Evolutionary conservation across 2,329 filamentous ascomycete genomes (phyloP).

Genomic region (Fusarium xyrophilum): DNA sequence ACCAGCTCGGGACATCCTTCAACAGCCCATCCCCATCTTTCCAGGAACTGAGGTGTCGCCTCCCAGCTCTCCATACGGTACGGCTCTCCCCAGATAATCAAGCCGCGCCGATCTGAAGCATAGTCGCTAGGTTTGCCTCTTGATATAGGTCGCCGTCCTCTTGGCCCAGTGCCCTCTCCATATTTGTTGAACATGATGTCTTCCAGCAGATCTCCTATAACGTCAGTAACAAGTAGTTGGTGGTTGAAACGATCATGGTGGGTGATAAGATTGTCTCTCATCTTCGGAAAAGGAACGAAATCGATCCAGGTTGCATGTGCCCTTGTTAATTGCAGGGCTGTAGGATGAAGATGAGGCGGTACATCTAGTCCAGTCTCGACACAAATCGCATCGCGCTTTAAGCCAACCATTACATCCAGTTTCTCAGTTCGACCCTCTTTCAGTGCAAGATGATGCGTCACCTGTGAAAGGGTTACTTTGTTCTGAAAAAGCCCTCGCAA

Average conservation of each 20-base stretch:
- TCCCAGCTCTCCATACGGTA: constrained; percentile 1
- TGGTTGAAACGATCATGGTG: constrained; percentile 1
- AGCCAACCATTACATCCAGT: constrained; percentile 2
- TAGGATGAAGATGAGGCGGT: constrained; percentile 1
- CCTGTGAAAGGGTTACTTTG: neutral
- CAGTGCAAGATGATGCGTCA: neutral
- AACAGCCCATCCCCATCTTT: constrained; percentile 8
- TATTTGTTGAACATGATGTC: constrained; percentile 15
- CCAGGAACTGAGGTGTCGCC: constrained; percentile 1
- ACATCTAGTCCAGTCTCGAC: neutral
- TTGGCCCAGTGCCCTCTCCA: neutral
- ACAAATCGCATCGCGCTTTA: constrained; percentile 7
- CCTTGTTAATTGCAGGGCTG: neutral
- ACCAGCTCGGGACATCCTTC: constrained; percentile 7
- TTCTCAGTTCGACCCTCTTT: neutral
- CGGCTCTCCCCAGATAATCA: constrained; percentile 7
- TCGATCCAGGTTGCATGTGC: constrained; percentile 7
- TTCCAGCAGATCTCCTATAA: neutral
- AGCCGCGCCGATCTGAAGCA: neutral
- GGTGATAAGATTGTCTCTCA: constrained; percentile 4
- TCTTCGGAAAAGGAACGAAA: neutral
- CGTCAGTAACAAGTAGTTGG: neutral
- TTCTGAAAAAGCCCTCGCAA: constrained; percentile 7
- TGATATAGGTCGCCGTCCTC: neutral
- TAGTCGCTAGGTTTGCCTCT: neutral